phyloP scores from a whole-genome alignment of 2,329 filamentous ascomycete species.

The Pyrenophora graminea region DNA sequence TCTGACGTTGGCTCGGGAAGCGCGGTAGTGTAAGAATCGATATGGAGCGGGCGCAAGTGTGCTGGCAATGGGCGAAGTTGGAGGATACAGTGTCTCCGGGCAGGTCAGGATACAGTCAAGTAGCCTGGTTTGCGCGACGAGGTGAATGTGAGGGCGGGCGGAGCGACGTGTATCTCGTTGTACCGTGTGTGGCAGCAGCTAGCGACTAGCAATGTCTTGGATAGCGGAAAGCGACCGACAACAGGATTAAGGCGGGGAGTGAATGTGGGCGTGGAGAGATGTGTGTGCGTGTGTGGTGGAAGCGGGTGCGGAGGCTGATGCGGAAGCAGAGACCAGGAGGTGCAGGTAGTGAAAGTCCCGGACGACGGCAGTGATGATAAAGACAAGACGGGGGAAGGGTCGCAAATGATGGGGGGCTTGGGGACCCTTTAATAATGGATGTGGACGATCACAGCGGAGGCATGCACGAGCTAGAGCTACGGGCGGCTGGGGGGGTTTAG shows the following conservation, averaged over 20 bases:
- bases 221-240: constrained; percentile 18
- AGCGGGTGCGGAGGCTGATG: neutral
- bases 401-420: neutral
- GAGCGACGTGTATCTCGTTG: constrained; percentile 6
- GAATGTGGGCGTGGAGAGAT: neutral
- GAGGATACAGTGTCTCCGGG: neutral
- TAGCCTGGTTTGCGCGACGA: constrained; percentile 9
- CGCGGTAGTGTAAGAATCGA: neutral
- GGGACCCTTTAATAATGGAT: constrained; percentile 25
- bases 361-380: neutral
- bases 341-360: neutral
- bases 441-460: constrained; percentile 16
- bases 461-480: constrained; percentile 11
- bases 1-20: neutral
- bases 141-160: neutral
- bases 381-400: neutral
- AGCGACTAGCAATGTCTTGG: constrained; percentile 13
- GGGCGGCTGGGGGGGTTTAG: constrained; percentile 10
- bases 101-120: constrained; percentile 17
- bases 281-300: neutral
- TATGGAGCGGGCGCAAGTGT: neutral
- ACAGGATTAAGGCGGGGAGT: neutral
- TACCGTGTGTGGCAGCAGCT: constrained; percentile 2
- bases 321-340: neutral
- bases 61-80: too few species aligned